These are phyloP conservation scores for Dentiscutata heterogama DNA, from an alignment of 371 early-diverging fungal species.

Conservation along the genomic window DNA sequence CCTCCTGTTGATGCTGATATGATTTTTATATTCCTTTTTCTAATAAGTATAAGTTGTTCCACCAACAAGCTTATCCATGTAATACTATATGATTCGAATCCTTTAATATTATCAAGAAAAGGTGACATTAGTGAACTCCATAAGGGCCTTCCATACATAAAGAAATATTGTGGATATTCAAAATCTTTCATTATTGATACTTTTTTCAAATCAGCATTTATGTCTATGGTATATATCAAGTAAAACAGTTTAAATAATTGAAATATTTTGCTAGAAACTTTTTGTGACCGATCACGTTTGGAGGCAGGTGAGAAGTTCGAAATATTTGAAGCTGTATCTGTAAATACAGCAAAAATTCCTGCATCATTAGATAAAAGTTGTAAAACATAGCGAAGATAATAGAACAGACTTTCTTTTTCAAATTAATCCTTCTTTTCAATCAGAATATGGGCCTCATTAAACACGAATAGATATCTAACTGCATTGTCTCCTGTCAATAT, in stretches of 20 bases:
- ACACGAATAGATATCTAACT: constrained; percentile 15
- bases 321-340: no score
- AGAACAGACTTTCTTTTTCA: constrained; percentile 1
- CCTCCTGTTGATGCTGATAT: neutral
- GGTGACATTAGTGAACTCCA: constrained; percentile 24
- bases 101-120: neutral
- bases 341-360: no score
- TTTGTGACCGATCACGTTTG: no score
- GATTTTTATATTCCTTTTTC: neutral
- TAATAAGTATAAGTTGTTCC: neutral
- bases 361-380: no score
- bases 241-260: neutral
- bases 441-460: constrained; percentile 7
- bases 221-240: constrained; percentile 4
- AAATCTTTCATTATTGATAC: neutral
- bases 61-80: constrained; percentile 25
- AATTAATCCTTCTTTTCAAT: neutral
- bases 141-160: constrained; percentile 35
- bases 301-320: no score
- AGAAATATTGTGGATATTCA: constrained; percentile 31
- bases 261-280: no score
- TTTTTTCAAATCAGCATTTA: neutral
- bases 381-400: neutral
- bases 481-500: neutral
- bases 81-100: constrained; percentile 12